These are phyloP conservation scores for Lactarius sanguifluus DNA, from an alignment of 768 basidiomycete genomes.

Conservation along the genomic window DNA sequence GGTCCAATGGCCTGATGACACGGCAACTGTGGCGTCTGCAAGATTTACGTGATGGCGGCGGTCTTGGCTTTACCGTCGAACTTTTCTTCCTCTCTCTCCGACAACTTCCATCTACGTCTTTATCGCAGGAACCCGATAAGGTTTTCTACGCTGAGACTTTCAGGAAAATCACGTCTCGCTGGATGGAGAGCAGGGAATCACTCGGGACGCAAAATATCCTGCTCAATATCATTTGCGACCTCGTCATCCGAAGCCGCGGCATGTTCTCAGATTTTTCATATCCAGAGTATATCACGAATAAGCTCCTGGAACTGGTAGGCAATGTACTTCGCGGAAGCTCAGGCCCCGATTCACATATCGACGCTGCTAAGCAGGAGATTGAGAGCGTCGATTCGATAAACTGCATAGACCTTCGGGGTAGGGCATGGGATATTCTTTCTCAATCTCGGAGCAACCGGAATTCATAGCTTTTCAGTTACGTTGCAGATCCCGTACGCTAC, in stretches of 20 bases:
- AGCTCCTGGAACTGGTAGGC: neutral
- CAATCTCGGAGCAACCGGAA: too few species aligned
- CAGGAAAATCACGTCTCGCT: neutral
- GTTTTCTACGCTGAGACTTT: neutral
- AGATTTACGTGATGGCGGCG: constrained; percentile 6
- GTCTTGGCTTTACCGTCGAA: constrained; percentile 10
- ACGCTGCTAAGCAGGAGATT: too few species aligned
- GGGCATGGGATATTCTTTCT: too few species aligned
- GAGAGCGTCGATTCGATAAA: too few species aligned
- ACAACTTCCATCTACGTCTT: neutral
- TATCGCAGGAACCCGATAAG: neutral
- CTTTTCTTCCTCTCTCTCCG: constrained; percentile 16
- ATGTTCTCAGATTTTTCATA: constrained; percentile 11
- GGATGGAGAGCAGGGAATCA: neutral
- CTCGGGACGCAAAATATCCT: constrained; percentile 5
- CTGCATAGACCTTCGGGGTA: too few species aligned
- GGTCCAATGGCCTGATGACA: neutral
- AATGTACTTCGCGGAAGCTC: neutral
- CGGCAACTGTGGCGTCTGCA: constrained; percentile 17
- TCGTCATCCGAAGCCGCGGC: constrained; percentile 3
- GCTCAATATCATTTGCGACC: constrained; percentile 13
- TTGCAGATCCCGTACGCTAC: too few species aligned
- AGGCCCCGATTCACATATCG: too few species aligned
- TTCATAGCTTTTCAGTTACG: too few species aligned
- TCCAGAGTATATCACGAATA: neutral